Percentiles rank a stretch among this genome's conserved stretches.
These are phyloP conservation scores for Penicillium aurantiogriseum DNA, from an alignment of 2,329 filamentous ascomycete species.

Conservation along the genomic window DNA sequence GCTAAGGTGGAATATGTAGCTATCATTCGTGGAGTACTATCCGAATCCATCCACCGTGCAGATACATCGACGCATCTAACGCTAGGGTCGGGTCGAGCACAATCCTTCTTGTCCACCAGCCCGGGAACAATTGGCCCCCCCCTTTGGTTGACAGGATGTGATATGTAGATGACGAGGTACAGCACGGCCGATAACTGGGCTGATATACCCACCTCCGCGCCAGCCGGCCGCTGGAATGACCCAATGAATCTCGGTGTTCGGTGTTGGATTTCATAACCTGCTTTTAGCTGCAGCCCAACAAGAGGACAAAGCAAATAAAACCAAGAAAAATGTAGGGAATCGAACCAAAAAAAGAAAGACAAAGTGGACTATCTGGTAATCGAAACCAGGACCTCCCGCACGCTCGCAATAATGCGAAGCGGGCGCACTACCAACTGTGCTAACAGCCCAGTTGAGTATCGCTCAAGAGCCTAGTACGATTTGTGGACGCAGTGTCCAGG, in stretches of 20 bases:
- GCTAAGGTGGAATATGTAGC: background rate
- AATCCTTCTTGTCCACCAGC: background rate
- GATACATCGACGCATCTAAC: background rate
- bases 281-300: background rate
- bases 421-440: conserved; percentile 21
- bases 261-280: background rate
- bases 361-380: conserved; percentile 46
- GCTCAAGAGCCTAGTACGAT: background rate
- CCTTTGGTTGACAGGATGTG: conserved; percentile 1
- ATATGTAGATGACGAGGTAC: background rate
- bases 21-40: conserved; percentile 2
- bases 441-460: conserved; percentile 9
- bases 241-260: background rate
- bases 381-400: conserved; percentile 47
- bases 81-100: background rate
- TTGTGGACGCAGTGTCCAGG: background rate
- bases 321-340: background rate
- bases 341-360: background rate
- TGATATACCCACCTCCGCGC: background rate
- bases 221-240: background rate
- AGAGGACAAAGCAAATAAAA: background rate
- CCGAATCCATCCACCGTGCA: background rate
- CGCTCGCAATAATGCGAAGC: conserved; percentile 34
- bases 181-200: background rate
- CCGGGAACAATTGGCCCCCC: background rate